Evolutionary conservation across 805 yeast species (phyloP), one percentile per base, ranked within the genome.

Genomic region (Jamesozyma spencerorum): DNA sequence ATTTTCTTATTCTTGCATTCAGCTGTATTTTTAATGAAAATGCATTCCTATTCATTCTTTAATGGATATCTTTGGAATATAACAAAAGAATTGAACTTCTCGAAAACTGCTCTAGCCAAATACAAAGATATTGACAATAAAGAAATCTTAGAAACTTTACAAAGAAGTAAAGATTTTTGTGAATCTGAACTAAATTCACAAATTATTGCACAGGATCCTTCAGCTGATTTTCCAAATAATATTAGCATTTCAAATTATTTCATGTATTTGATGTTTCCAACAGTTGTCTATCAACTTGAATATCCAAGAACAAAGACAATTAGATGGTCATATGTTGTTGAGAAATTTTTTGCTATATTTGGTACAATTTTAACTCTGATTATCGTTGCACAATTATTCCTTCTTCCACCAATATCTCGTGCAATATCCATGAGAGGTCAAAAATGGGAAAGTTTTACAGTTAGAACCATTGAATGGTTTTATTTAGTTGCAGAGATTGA

Each of bases 11-110:
- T 85, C 44, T 66, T 92, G 38, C 98, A 92, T 57, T 76, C 87
- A 10, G 67, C 86, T 37, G 97, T 92, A 2, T 67, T 87, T 48
- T 58, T 94, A 50, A 92, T 92, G 99, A 92, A 92, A 58, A 81
- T 82, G 77, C 97, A 92, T 60, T 87, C 97, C 2, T 92, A 80
- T 58, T 85, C 85, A 2, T 87, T 84, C 54, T 92, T 79, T 65
- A 88, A 88, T 55, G 98, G 97, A 0, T 86, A 90, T 57, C 64
- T 92, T 44, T 85, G 94, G 87, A 64, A 59, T 27, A 74, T 81
- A 34, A 52, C 58, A 18, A 60, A 65, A 13, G 90, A 84, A 53
- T 63, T 81, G 34, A 50, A 66, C 2, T 71, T 67, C 43, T 74
- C 85, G 0, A 63, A 63, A 41, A 52, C 45, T 2, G 69, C 70